Percentiles rank a stretch among this genome's conserved stretches.
These are phyloP conservation scores for Phyllosticta ampelicida DNA, from an alignment of 2,329 filamentous ascomycete species.

Conservation along the genomic window DNA sequence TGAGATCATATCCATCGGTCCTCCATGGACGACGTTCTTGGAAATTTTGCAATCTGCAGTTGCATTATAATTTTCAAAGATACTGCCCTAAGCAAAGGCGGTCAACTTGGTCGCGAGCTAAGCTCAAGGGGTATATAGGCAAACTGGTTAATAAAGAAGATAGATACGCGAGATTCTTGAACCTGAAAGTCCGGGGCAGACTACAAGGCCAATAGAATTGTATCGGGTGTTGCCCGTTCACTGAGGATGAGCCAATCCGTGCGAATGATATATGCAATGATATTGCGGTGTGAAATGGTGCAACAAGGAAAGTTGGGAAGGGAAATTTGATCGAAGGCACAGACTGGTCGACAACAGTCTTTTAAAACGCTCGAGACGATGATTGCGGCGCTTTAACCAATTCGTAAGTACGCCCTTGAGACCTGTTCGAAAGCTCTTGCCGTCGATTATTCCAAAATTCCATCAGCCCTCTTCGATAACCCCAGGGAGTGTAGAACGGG, in stretches of 20 bases:
- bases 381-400: not conserved
- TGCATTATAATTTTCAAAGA: too few relatives aligned
- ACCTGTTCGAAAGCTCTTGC: not conserved
- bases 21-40: too few relatives aligned
- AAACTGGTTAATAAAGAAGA: not conserved
- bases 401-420: not conserved
- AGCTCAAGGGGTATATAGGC: too few relatives aligned
- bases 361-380: not conserved
- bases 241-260: not conserved
- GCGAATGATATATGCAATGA: not conserved
- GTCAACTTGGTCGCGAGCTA: too few relatives aligned
- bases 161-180: not conserved
- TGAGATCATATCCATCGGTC: too few relatives aligned
- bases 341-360: not conserved
- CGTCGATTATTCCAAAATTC: not conserved
- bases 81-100: too few relatives aligned
- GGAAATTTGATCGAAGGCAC: not conserved
- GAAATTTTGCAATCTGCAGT: too few relatives aligned
- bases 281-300: not conserved
- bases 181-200: not conserved
- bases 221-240: not conserved
- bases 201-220: not conserved
- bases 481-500: not conserved
- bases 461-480: not conserved
- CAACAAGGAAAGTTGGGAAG: not conserved